Base-by-base conservation (phyloP, 106 monocot genomes). In the Xerophyta viscosa region DNA sequence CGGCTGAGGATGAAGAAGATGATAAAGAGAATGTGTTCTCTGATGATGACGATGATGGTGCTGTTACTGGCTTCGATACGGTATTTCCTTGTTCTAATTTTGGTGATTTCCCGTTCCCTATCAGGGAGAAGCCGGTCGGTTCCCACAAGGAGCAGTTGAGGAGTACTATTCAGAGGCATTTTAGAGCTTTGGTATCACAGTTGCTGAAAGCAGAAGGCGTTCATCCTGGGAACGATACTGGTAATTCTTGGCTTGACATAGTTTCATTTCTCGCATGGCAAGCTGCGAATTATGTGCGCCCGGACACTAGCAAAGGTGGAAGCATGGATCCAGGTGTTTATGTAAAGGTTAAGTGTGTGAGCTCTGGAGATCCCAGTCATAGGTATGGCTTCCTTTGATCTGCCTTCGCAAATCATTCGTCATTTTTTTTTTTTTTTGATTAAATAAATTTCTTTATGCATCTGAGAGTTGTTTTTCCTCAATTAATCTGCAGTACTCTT, bases 261-360 rank as follows among this genome's bases (percentile, higher is more conserved):
- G 71, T 89, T 41, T 78, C 84, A 8, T 76, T 72, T 12, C 67
- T 96, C 52, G 77, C 94, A 20, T 89, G 88, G 88, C 78, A 82
- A 62, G 84, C 88, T 37, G 81, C 81, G 20, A 76, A 58, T 42
- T 96, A 70, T 68, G 85, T 96, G 26, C 84, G 68, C 28, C 88
- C 89, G 10, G 88, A 96, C 63, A 88, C 75, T 24, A 73, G 70
- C 52, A 79, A 59, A 66, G 94, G 88, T 36, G 81, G 88, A 41
- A 96, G 85, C 66, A 96, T 96, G 88, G 94, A 96, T 68, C 94
- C 94, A 20, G 66, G 67, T 52, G 50, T 79, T 41, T 85, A 88
- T 63, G 78, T 96, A 14, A 96, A 96, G 53, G 84, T 96, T 17
- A 96, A 96, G 54, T 85, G 94, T 50, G 56, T 96, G 46, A 19